Evolutionary conservation across 768 basidiomycete genomes (phyloP).

Genomic region (Crassisporium funariophilum): DNA sequence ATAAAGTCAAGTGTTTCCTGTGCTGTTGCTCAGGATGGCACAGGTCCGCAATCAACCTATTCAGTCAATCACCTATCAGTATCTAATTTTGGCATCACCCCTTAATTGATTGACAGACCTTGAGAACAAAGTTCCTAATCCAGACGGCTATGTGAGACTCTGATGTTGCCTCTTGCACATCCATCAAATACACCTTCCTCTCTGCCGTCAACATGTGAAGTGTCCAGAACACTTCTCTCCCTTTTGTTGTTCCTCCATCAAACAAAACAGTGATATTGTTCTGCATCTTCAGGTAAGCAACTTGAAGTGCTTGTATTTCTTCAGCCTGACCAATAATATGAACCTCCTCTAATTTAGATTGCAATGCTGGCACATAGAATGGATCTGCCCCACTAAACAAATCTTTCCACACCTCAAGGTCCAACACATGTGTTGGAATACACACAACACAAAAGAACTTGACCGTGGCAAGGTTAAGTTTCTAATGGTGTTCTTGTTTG

Average conservation of each 20-base stretch:
- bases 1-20: constrained; percentile 25
- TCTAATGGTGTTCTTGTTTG: background rate
- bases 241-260: constrained; percentile 11
- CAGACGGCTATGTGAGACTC: constrained; percentile 30
- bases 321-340: too few relatives aligned
- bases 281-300: background rate
- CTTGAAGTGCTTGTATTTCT: too few relatives aligned
- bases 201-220: constrained; percentile 32
- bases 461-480: background rate
- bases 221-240: constrained; percentile 29
- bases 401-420: too few relatives aligned
- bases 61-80: constrained; percentile 13
- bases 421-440: too few relatives aligned
- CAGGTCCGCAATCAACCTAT: constrained; percentile 23
- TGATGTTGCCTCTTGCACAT: constrained; percentile 24
- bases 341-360: too few relatives aligned
- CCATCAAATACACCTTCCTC: constrained; percentile 28
- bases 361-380: too few relatives aligned
- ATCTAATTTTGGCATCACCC: background rate
- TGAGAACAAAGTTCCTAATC: constrained; percentile 19
- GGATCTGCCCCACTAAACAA: too few relatives aligned
- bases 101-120: constrained; percentile 7
- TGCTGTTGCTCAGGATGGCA: constrained; percentile 26
- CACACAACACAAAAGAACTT: too few relatives aligned
- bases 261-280: background rate